Evolutionary conservation across 768 basidiomycete species (phyloP).

Genomic region (Lactifluus pinguis): DNA sequence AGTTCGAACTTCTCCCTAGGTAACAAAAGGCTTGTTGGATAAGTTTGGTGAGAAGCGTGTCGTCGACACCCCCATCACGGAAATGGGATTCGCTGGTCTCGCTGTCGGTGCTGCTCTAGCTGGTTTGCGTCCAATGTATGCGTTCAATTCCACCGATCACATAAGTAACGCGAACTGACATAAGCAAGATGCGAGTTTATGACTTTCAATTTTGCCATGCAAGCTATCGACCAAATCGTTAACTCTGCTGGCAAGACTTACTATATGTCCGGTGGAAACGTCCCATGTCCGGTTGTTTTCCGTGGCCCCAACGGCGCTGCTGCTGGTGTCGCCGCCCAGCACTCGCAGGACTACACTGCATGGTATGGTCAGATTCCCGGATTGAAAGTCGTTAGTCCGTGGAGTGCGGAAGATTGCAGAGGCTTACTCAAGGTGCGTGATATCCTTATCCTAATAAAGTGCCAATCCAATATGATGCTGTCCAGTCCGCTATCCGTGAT

Average conservation of each 20-base stretch:
- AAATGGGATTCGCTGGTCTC: conserved; percentile 97
- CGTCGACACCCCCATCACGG: conserved; percentile 93
- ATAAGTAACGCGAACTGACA: conserved; percentile 15
- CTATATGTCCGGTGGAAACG: conserved; percentile 99
- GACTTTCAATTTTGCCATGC: conserved; percentile 99
- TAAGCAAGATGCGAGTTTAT: conserved; percentile 88
- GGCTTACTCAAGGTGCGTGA: conserved; percentile 82
- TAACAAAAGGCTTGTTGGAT: conserved; percentile 97
- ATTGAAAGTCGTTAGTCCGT: conserved; percentile 95
- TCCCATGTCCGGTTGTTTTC: conserved; percentile 98
- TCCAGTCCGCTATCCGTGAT: conserved; percentile 89
- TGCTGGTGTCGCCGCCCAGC: conserved; percentile 92
- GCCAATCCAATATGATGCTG: neutral
- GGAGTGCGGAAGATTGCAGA: conserved; percentile 98
- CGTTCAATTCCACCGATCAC: conserved; percentile 3
- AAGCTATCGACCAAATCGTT: conserved; percentile 99
- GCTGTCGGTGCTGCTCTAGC: conserved; percentile 92
- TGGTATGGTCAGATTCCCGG: conserved; percentile 94
- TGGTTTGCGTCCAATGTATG: conserved; percentile 88
- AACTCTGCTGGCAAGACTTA: conserved; percentile 99
- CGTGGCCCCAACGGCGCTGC: conserved; percentile 99
- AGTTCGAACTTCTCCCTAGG: conserved; percentile 35
- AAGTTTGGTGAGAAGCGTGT: conserved; percentile 99
- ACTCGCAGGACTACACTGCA: conserved; percentile 94
- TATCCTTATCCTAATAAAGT: neutral